Base-by-base conservation (phyloP, 2,329 filamentous ascomycete species). In the Emergomyces pasteurianus region DNA sequence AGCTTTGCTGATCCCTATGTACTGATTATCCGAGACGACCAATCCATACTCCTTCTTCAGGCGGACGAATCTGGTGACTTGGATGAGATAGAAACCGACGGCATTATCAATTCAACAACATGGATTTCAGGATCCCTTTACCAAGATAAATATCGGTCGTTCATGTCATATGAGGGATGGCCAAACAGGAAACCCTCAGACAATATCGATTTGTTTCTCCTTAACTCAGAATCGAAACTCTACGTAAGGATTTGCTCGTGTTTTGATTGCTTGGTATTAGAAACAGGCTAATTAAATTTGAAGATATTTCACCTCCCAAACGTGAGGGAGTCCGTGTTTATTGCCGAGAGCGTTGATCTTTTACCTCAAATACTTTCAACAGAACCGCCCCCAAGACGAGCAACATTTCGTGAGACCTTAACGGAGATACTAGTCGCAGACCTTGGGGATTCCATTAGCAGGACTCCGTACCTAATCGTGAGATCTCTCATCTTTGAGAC, bases 81-180 rank as follows among this genome's bases (percentile, higher is more conserved):
- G 2, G 92, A 96, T 70, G 89, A 95, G 70, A 75, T 95, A 2
- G 84, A 88, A 52, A 81, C 84, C 65, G 78, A 82, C 38, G 84
- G 86, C 34, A 77, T 80, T 9, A 68, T 81, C 0, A 76, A 86
- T 2, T 74, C 81, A 1, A 86, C 81, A 1, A 89, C 88, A 70
- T 96, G 94, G 89, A 77, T 87, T 7, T 88, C 89, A 2, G 92
- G 89, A 10, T 95, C 88, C 67, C 75, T 97, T 0, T 97, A 96
- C 71, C 79, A 81, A n/a, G 88, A 92, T 66, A 79, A 75, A 1
- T 74, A 75, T 18, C 81, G 83, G 6, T 68, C 83, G 63, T 85
- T 89, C 72, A 70, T 79, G 58, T 68, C 63, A 66, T 5, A 67
- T 70, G 60, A 60, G 42, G 60, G 65, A 59, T 59, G 42, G 23